Conservation (phyloP, 148 eudicot species). For the Oxyria digyna region DNA sequence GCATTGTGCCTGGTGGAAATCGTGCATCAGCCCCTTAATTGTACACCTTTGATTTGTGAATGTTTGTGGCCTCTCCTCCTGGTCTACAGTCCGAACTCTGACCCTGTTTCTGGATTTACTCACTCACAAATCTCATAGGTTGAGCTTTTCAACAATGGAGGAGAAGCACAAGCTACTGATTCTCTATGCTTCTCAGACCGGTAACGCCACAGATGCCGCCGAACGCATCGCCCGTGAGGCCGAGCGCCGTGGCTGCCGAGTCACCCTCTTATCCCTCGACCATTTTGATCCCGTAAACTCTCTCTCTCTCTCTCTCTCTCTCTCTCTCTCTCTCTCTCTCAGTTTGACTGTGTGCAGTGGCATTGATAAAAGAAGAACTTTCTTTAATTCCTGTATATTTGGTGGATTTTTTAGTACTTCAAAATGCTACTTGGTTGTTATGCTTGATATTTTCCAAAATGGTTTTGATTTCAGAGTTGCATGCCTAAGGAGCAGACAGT, state of each 20-base stretch:
- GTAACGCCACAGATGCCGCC: constrained; percentile 81
- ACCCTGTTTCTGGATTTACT: not conserved
- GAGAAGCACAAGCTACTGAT: constrained; percentile 40
- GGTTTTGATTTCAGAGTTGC: constrained; percentile 30
- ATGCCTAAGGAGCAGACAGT: constrained; percentile 38
- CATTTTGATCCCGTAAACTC: constrained; percentile 59
- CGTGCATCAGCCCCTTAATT: no score
- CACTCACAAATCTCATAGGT: not conserved
- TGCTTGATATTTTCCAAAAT: no score
- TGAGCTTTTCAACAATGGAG: constrained; percentile 25
- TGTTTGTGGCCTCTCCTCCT: no score
- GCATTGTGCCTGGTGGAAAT: no score
- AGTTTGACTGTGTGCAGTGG: not conserved
- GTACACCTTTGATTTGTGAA: no score
- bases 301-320: no score
- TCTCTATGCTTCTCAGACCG: constrained; percentile 66
- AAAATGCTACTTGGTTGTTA: not conserved
- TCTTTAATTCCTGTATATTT: not conserved
- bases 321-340: no score
- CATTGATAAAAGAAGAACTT: no score
- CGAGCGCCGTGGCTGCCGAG: constrained; percentile 64
- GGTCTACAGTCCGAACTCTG: no score
- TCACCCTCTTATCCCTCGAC: constrained; percentile 41
- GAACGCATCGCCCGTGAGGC: constrained; percentile 78
- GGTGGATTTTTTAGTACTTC: not conserved